Evolutionary conservation across 352 stramenopile species (phyloP).

Genomic region (Nothophytophthora sp.): DNA sequence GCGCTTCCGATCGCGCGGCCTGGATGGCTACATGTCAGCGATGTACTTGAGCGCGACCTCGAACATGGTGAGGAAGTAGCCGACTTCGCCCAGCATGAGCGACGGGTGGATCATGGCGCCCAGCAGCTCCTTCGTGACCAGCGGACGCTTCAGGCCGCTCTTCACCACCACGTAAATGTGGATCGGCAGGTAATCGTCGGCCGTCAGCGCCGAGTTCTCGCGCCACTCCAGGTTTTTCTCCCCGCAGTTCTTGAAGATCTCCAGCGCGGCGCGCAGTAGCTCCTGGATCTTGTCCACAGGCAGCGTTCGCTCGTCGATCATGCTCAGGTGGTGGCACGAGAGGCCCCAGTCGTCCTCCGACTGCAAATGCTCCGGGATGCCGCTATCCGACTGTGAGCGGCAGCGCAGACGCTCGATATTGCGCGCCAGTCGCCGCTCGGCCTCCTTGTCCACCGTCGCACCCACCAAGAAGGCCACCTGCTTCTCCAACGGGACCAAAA

Average conservation of each 20-base stretch:
- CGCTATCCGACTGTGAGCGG: slow-evolving; percentile 68
- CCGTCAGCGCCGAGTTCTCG: slow-evolving; percentile 72
- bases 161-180: slow-evolving; percentile 88
- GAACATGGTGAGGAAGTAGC: slow-evolving; percentile 90
- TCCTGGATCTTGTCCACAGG: slow-evolving; percentile 83
- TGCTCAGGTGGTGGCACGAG: slow-evolving; percentile 79
- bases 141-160: slow-evolving; percentile 69
- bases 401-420: slow-evolving; percentile 74
- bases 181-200: slow-evolving; percentile 86
- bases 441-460: slow-evolving; percentile 55
- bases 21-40: slow-evolving; percentile 64
- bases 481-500: slow-evolving; percentile 73
- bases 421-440: slow-evolving; percentile 47
- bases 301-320: slow-evolving; percentile 80
- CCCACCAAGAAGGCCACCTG: slow-evolving; percentile 75
- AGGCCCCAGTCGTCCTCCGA: slow-evolving; percentile 80
- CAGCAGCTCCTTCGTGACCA: slow-evolving; percentile 74
- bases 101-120: slow-evolving; percentile 85
- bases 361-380: slow-evolving; percentile 76
- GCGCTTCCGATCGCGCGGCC: slow-evolving; percentile 14
- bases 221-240: slow-evolving; percentile 81
- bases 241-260: slow-evolving; percentile 82
- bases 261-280: slow-evolving; percentile 66
- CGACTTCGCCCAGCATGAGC: slow-evolving; percentile 80
- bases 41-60: slow-evolving; percentile 89